Evolutionary conservation across 2,329 filamentous ascomycete genomes (phyloP), one percentile per base, ranked within the genome.

Genomic region (Arthrobotrys sphaeroides): DNA sequence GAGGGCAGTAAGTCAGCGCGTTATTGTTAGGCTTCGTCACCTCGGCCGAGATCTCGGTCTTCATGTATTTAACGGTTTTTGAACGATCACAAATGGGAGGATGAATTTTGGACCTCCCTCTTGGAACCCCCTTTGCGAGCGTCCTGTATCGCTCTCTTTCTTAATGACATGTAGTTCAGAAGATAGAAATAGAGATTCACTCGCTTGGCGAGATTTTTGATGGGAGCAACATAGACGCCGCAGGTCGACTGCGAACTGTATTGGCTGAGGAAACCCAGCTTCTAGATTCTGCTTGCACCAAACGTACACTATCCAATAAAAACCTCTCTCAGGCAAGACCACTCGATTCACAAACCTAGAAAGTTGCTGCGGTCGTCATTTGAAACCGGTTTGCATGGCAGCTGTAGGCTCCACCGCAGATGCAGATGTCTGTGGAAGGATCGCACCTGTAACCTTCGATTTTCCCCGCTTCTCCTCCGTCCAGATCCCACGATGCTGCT

Each of bases 71-170:
- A 43, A 57, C 22, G 22, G 24, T 55, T 45, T 36, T 67, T 24
- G 47, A 6, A 16, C n/a, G 28, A 38, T 55, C 51, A 57, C 5
- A n/a, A n/a, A 57, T 38, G 24, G 26, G 61, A 36, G 36, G 62
- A 47, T 57, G n/a, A 67, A 45, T 49, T 67, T 57, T 67, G 22
- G 49, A 47, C 62, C 49, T 67, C 36, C 57, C 43, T 57, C 40
- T 33, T n/a, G n/a, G n/a, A n/a, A n/a, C 38, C 22, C 40, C 18
- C 26, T 55, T 38, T 38, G 51, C 22, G 33, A 43, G 18, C 22
- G 22, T 45, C 47, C 55, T 61, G 31, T 42, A 22, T 49, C 7
- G 18, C 51, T 73, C 36, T 45, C 38, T 47, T 38, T 40, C 20
- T 33, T 55, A 22, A n/a, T n/a, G 38, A 47, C 45, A 47, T 68